These are phyloP conservation scores for Cunninghamia lanceolata DNA, from an alignment of 75 land plant species.

Conservation along the genomic window DNA sequence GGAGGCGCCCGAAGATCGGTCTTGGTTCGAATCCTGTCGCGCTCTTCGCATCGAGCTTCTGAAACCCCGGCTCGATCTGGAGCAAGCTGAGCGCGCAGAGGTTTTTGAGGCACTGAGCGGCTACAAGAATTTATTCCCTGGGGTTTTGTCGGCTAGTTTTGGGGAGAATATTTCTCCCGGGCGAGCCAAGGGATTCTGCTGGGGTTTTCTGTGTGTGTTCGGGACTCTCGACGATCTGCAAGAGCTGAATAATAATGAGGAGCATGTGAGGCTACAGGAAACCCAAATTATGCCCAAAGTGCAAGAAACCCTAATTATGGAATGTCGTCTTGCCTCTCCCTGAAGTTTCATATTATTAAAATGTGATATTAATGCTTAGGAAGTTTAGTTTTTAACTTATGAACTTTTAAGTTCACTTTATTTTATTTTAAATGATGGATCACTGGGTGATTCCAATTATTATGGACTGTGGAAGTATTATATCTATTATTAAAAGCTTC, in stretches of 20 bases:
- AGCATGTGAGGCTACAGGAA: background rate
- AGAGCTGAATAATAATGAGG: background rate
- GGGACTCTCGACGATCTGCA: background rate
- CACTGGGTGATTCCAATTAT: no score
- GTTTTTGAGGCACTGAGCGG: background rate
- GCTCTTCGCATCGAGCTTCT: constrained; percentile 3
- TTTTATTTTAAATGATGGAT: no score
- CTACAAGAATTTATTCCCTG: background rate
- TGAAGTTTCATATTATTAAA: no score
- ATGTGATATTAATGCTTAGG: no score
- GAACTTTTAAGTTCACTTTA: no score
- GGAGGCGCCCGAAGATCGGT: background rate
- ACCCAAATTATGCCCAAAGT: background rate
- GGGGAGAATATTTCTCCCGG: constrained; percentile 2
- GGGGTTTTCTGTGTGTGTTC: background rate
- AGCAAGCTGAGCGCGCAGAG: background rate
- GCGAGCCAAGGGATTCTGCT: background rate
- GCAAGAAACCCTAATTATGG: background rate
- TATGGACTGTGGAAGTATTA: no score
- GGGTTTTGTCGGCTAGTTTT: background rate
- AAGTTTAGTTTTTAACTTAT: no score
- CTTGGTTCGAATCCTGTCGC: background rate
- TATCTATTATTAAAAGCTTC: no score
- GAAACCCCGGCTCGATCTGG: background rate
- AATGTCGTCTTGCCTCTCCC: background rate